Evolutionary conservation across 78 protist genomes (phyloP), one percentile per base, ranked within the genome.

Genomic region (Salpingoeca rosetta): DNA sequence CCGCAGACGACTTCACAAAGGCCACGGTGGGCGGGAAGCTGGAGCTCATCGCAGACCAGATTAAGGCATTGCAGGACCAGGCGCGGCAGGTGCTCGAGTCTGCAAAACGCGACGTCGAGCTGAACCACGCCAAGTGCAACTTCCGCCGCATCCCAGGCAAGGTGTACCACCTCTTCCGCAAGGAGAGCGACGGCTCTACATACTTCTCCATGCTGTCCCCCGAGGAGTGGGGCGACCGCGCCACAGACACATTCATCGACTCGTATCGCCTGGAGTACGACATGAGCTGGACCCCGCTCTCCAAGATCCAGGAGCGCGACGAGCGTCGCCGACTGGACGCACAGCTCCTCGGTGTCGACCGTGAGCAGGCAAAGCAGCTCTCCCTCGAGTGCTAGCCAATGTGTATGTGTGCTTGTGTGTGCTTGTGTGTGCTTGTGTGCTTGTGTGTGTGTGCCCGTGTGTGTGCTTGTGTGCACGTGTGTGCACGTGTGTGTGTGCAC

Each of bases 171-270:
- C 25, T 82, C 44, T 82, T 43, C 25, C 65, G 41, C 36, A 3
- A 45, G 41, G 12, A 7, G n/a, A 51, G 17, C 65, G 85, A 82
- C 44, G 73, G 75, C 24, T 10, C 73, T 3, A 35, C 73, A 17
- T 82, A 82, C 85, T 51, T 82, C 44, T 38, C 56, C 75, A 82
- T 82, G 85, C 43, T 82, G 75, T 82, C 85, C 7, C 79, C 76
- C n/a, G 75, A 42, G n/a, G 85, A 82, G 79, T 82, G 85, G 85
- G 57, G 57, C 75, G 37, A 81, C 57, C 31, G 41, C 37, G 74
- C 12, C 41, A 7, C 7, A 17, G 65, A 82, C 25, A 45, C 7
- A 12, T 45, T 26, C n/a, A 3, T 82, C 74, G 85, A 76, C 35
- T 51, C 76, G 36, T 82, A 82, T 43, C 43, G 85, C 40, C 25